Evolutionary conservation across 805 yeast genomes (phyloP).

Genomic region (Candida ulmi): DNA sequence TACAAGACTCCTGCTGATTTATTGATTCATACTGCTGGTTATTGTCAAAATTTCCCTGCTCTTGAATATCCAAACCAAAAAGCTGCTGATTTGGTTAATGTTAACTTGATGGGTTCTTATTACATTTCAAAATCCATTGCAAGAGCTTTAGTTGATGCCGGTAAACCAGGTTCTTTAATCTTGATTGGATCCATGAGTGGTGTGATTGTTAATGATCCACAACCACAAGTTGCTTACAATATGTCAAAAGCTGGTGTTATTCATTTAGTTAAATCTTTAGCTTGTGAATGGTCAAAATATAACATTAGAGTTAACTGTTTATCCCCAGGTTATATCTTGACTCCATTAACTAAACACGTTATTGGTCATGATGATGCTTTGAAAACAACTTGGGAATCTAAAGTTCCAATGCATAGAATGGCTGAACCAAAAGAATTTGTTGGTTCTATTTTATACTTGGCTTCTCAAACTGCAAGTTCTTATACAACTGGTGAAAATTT

Average conservation of each 20-base stretch:
- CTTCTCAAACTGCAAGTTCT: slow-evolving; percentile 62
- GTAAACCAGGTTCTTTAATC: slow-evolving; percentile 54
- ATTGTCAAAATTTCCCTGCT: slow-evolving; percentile 76
- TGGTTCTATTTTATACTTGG: slow-evolving; percentile 69
- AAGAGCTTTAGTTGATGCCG: slow-evolving; percentile 52
- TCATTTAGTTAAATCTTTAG: slow-evolving; percentile 70
- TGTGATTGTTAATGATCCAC: slow-evolving; percentile 71
- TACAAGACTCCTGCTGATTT: slow-evolving; percentile 60
- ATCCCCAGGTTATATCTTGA: slow-evolving; percentile 76
- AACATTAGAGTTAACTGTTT: slow-evolving; percentile 72
- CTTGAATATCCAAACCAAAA: slow-evolving; percentile 68
- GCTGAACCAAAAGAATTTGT: slow-evolving; percentile 82
- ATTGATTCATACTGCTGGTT: slow-evolving; percentile 78
- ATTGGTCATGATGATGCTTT: slow-evolving; percentile 50
- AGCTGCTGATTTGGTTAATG: slow-evolving; percentile 64
- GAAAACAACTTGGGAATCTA: slow-evolving; percentile 67
- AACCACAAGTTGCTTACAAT: slow-evolving; percentile 76
- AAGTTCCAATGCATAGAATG: slow-evolving; percentile 75
- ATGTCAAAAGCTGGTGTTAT: slow-evolving; percentile 86
- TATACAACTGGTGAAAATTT: slow-evolving; percentile 83
- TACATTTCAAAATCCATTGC: slow-evolving; percentile 74
- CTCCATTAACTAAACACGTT: slow-evolving; percentile 73
- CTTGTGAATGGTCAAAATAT: slow-evolving; percentile 78
- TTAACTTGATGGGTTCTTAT: slow-evolving; percentile 69
- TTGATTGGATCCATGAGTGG: slow-evolving; percentile 80